Conservation (phyloP, 176 grass and related monocot species). For the Saccharum spontaneum region DNA sequence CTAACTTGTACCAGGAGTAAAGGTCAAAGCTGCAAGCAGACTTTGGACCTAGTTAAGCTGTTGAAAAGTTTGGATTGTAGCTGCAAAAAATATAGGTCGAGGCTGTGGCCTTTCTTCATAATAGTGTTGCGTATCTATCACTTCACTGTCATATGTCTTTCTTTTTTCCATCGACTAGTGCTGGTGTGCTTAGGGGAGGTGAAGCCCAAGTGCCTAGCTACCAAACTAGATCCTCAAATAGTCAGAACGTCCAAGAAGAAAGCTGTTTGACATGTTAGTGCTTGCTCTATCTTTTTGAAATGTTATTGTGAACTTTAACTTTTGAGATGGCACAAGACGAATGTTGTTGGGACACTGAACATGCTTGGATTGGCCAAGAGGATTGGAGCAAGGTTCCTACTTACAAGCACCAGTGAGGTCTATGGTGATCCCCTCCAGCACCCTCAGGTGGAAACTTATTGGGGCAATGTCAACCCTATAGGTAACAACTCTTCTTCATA, state of each 20-base stretch:
- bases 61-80: slow-evolving; percentile 1
- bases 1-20: slow-evolving; percentile 24
- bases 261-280: slow-evolving; percentile 5
- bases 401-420: slow-evolving; percentile 85
- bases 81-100: neutral
- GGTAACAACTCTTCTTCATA: slow-evolving; percentile 42
- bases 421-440: slow-evolving; percentile 87
- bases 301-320: slow-evolving; percentile 33
- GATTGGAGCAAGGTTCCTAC: slow-evolving; percentile 73
- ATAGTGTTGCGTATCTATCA: slow-evolving; percentile 14
- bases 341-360: slow-evolving; percentile 86
- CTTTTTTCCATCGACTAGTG: slow-evolving; percentile 8
- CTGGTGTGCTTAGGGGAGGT: slow-evolving; percentile 10
- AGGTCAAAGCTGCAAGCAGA: slow-evolving; percentile 6
- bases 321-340: slow-evolving; percentile 70
- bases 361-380: slow-evolving; percentile 93
- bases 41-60: neutral
- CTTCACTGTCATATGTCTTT: slow-evolving; percentile 16
- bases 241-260: neutral
- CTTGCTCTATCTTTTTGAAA: slow-evolving; percentile 16
- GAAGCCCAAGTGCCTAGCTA: slow-evolving; percentile 11
- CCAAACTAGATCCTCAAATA: slow-evolving; percentile 13
- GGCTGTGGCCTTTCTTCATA: slow-evolving; percentile 9
- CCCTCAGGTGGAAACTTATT: slow-evolving; percentile 89
- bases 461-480: slow-evolving; percentile 95